Evolutionary conservation across 2,329 filamentous ascomycete species (phyloP).

Genomic region (Colletotrichum sp.): DNA sequence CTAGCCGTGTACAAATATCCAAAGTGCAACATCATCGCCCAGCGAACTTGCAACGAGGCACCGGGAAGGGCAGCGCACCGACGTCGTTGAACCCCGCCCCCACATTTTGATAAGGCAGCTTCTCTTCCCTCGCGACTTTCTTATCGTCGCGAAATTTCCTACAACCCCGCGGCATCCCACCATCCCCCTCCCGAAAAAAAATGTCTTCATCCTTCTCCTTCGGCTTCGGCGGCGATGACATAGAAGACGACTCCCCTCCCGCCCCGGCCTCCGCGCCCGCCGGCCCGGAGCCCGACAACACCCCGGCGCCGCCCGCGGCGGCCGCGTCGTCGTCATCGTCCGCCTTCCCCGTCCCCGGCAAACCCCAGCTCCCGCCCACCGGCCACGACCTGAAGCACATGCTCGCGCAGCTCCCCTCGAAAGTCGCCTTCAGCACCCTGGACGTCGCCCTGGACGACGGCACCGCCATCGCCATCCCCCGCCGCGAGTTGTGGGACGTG

Average conservation of each 20-base stretch:
- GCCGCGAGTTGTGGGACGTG: conserved; percentile 83
- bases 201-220: conserved; percentile 60
- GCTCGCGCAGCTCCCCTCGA: conserved; percentile 69
- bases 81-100: conserved; percentile 6
- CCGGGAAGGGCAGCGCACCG: background rate
- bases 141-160: conserved; percentile 7
- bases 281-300: conserved; percentile 22
- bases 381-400: conserved; percentile 55
- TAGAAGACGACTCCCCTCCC: conserved; percentile 49
- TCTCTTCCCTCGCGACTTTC: background rate
- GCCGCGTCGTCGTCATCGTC: conserved; percentile 36
- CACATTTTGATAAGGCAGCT: conserved; percentile 7
- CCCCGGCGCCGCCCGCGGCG: conserved; percentile 27
- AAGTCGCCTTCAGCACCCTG: conserved; percentile 72
- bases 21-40: background rate
- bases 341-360: conserved; percentile 67
- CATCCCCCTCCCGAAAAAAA: background rate
- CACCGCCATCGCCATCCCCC: conserved; percentile 61
- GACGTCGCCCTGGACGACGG: conserved; percentile 65
- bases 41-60: background rate
- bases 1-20: background rate
- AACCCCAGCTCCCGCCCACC: conserved; percentile 61
- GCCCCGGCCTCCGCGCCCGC: conserved; percentile 26
- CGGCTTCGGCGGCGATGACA: conserved; percentile 68
- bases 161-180: background rate